phyloP scores from a whole-genome alignment of 1,284 basidiomycete species.

The Heimioporus retisporus region DNA sequence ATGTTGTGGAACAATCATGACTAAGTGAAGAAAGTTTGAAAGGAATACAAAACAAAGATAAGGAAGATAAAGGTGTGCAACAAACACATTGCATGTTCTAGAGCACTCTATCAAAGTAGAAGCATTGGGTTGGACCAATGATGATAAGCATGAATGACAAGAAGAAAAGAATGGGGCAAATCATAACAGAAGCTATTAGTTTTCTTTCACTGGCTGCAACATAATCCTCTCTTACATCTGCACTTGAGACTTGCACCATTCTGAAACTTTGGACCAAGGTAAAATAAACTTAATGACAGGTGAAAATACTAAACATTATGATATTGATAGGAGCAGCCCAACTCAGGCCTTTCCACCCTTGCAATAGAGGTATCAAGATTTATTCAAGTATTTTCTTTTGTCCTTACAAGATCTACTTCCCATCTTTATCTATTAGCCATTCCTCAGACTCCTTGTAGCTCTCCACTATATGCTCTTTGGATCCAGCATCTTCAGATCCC shows the following conservation, averaged over 20 bases:
- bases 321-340: not conserved
- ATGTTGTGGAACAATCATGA: too few relatives aligned
- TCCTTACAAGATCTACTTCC: not conserved
- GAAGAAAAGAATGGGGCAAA: too few relatives aligned
- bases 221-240: not conserved
- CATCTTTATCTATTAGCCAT: not conserved
- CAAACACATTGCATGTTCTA: too few relatives aligned
- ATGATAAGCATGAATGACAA: too few relatives aligned
- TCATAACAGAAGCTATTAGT: constrained; percentile 2
- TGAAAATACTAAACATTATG: not conserved
- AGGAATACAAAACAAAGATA: too few relatives aligned
- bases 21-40: too few relatives aligned
- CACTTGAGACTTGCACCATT: constrained; percentile 10
- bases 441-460: not conserved
- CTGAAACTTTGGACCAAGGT: not conserved
- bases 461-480: not conserved
- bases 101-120: too few relatives aligned
- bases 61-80: too few relatives aligned
- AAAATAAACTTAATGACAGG: not conserved
- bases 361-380: not conserved
- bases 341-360: not conserved
- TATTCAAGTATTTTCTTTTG: not conserved
- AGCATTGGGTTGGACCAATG: too few relatives aligned
- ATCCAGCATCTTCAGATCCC: not conserved
- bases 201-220: constrained; percentile 6